Base-by-base conservation (phyloP, 2,329 filamentous ascomycete species). In the Colletotrichum endophyticum region DNA sequence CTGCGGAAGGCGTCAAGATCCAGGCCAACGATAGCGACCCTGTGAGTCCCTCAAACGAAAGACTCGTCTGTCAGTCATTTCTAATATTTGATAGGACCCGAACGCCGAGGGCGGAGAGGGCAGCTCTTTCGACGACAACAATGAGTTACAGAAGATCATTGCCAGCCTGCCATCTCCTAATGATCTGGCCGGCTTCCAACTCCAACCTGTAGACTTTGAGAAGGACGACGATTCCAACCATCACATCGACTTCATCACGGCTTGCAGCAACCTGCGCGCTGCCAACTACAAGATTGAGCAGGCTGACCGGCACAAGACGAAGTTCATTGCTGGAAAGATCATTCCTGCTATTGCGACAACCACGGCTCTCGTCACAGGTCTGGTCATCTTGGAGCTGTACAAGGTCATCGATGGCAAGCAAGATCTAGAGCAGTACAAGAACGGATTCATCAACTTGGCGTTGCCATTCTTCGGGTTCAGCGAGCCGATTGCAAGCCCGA, bases 311-410 rank as follows among this genome's bases (percentile, higher is more conserved):
- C 97, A 98, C 90, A 98, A 97, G 93, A 99, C 96, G 78, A 99
- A 99, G 89, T 99, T 99, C 86, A 99, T 99, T 84, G 98, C 97
- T 36, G 97, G 97, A 84, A 99, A 99, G 91, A 99, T 99, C 80
- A 99, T 99, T 79, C 97, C 97, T 27, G 97, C 97, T 62, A 99
- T 99, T 85, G 97, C 97, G 61, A 99, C 97, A 5, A 99, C 97
- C 0, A 99, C 97, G 4, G 96, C 97, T 5, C 89, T 99, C 74
- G 96, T 99, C 15, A 99, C 97, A 4, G 97, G 97, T 75, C 90
- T 99, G 62, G 96, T 99, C 70, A 91, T 98, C 19, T 88, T 99
- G 62, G 97, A 99, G 88, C 88, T 99, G 64, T 98, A 95, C 93
- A 99, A 99, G 92, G 92, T 99, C 78, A 90, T 99, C 62, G 97